Evolutionary conservation across 495 filamentous ascomycete species (phyloP).

Genomic region (Haplographium delicatum): DNA sequence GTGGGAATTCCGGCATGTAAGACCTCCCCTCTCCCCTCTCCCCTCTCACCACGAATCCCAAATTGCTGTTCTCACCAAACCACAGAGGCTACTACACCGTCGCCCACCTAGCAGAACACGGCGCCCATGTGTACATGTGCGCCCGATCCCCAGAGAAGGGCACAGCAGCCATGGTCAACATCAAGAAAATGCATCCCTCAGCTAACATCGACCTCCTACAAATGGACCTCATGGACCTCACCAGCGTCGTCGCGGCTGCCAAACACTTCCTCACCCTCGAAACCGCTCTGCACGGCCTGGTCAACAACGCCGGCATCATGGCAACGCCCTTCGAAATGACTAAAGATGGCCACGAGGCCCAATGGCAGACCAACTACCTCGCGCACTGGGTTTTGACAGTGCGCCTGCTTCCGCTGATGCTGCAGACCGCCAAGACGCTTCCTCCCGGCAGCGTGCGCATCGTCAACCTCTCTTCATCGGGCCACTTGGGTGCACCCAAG

Average conservation of each 20-base stretch:
- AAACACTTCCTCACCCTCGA: conserved; percentile 34
- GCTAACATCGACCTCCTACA: conserved; percentile 35
- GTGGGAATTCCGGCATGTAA: conserved; percentile 44
- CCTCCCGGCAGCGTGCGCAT: conserved; percentile 35
- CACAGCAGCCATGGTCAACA: conserved; percentile 41
- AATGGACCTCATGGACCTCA: conserved; percentile 38
- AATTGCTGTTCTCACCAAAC: conserved; percentile 16
- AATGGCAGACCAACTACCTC: conserved; percentile 66
- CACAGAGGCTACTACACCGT: conserved; percentile 56
- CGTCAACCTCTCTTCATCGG: conserved; percentile 33
- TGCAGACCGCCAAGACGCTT: conserved; percentile 44
- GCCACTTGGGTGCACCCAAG: conserved; percentile 31
- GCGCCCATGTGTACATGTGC: conserved; percentile 59
- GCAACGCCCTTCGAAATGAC: conserved; percentile 41
- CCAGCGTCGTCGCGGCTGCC: conserved; percentile 28
- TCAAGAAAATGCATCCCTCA: conserved; percentile 39
- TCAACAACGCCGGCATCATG: conserved; percentile 72
- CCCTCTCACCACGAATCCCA: background rate
- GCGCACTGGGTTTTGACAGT: conserved; percentile 64
- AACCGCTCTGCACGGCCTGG: conserved; percentile 48
- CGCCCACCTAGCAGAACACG: conserved; percentile 54
- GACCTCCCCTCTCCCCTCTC: conserved; percentile 15
- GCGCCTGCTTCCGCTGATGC: conserved; percentile 50
- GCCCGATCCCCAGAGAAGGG: conserved; percentile 52
- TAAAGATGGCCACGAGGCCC: conserved; percentile 58